Conservation (phyloP, 2,329 filamentous ascomycete genomes). For the Aspergillus persii region DNA sequence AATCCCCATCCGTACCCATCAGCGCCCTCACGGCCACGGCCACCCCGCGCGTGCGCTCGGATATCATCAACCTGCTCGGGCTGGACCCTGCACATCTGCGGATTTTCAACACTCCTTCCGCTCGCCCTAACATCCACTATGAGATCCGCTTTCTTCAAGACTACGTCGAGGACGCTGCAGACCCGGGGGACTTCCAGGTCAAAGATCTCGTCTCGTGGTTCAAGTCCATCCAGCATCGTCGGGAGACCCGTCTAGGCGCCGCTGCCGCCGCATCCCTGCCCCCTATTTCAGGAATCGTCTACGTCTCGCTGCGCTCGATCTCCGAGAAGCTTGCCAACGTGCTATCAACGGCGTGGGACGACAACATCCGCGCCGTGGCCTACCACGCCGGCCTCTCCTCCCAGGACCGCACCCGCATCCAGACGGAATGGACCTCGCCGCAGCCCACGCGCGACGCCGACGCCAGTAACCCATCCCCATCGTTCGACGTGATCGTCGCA, state of each 20-base stretch:
- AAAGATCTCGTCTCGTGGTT: constrained; percentile 80
- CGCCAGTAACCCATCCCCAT: constrained; percentile 41
- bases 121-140: constrained; percentile 82
- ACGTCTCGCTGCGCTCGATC: constrained; percentile 42
- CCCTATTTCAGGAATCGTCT: constrained; percentile 48
- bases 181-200: constrained; percentile 60
- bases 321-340: constrained; percentile 41
- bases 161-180: constrained; percentile 25
- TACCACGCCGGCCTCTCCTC: constrained; percentile 65
- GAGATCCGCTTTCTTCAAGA: constrained; percentile 67
- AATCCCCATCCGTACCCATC: constrained; percentile 79
- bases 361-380: constrained; percentile 42
- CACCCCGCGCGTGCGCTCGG: constrained; percentile 73
- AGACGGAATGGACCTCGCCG: constrained; percentile 41
- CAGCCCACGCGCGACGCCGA: constrained; percentile 3
- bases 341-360: constrained; percentile 28
- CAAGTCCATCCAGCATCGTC: constrained; percentile 66
- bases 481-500: constrained; percentile 89
- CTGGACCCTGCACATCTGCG: constrained; percentile 64
- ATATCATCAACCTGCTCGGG: constrained; percentile 74
- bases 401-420: constrained; percentile 63
- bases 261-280: constrained; percentile 21
- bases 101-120: constrained; percentile 79
- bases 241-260: constrained; percentile 52
- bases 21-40: constrained; percentile 93